These are phyloP conservation scores for Phaeosphaeriaceae sp. DNA, from an alignment of 2,329 filamentous ascomycete species.

Conservation along the genomic window DNA sequence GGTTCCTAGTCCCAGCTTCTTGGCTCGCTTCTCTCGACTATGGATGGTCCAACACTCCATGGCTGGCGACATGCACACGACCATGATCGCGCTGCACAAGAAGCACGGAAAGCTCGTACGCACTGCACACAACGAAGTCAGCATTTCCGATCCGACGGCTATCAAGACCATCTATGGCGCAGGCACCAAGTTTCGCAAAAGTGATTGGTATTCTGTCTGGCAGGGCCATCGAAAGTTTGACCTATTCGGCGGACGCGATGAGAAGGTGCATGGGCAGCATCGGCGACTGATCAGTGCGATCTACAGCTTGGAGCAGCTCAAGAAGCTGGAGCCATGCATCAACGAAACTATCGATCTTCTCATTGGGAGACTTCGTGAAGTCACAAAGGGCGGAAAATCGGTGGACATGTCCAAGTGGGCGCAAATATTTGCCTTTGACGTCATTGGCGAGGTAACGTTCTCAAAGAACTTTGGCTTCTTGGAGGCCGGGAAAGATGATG, in stretches of 20 bases:
- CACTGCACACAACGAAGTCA: conserved; percentile 14
- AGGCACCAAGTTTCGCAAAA: conserved; percentile 27
- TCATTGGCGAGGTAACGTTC: conserved; percentile 40
- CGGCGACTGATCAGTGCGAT: conserved; percentile 33
- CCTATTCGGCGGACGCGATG: conserved; percentile 18
- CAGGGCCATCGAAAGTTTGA: conserved; percentile 12
- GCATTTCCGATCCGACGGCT: conserved; percentile 12
- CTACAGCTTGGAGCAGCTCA: conserved; percentile 43
- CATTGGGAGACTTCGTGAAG: conserved; percentile 28
- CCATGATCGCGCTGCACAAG: conserved; percentile 12
- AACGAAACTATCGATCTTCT: conserved; percentile 38
- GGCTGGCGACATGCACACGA: conserved; percentile 8
- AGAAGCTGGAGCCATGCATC: conserved; percentile 48
- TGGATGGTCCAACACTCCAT: conserved; percentile 2
- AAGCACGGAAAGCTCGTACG: conserved; percentile 19
- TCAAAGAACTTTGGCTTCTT: conserved; percentile 26
- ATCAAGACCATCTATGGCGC: conserved; percentile 26
- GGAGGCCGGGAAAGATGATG: conserved; percentile 18
- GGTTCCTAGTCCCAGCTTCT: not conserved
- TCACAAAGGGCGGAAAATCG: conserved; percentile 25
- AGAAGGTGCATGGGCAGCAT: conserved; percentile 19
- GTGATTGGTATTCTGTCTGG: conserved; percentile 26
- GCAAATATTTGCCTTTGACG: conserved; percentile 51
- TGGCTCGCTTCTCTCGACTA: conserved; percentile 2
- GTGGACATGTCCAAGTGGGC: conserved; percentile 36